These are phyloP conservation scores for Fusarium dimerum DNA, from an alignment of 2,329 filamentous ascomycete genomes.

Conservation along the genomic window DNA sequence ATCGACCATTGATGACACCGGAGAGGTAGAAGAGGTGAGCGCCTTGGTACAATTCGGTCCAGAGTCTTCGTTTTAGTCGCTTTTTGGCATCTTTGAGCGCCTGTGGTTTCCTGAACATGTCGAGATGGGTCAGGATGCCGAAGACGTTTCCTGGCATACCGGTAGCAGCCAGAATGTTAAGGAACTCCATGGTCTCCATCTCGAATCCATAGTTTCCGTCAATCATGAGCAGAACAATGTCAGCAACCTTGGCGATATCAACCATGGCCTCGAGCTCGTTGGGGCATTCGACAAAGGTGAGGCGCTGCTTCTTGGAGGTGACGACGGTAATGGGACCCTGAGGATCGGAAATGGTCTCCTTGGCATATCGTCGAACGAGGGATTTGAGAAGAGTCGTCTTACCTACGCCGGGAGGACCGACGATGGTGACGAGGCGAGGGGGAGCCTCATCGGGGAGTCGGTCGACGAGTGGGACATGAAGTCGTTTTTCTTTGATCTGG, in stretches of 20 bases:
- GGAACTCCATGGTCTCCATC: conserved; percentile 99
- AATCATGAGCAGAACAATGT: conserved; percentile 97
- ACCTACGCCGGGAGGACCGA: conserved; percentile 91
- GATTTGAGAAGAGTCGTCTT: conserved; percentile 97
- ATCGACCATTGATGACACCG: conserved; percentile 93
- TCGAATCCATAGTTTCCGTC: conserved; percentile 99
- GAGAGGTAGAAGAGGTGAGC: conserved; percentile 97
- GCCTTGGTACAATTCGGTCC: conserved; percentile 95
- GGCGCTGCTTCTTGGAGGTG: conserved; percentile 89
- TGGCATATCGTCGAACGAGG: conserved; percentile 89
- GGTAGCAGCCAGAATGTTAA: conserved; percentile 89
- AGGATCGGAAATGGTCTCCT: conserved; percentile 88
- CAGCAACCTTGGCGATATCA: conserved; percentile 93
- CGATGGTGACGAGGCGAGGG: conserved; percentile 88
- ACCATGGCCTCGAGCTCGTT: conserved; percentile 96
- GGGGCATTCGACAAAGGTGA: conserved; percentile 97
- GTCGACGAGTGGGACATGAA: conserved; percentile 96
- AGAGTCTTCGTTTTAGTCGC: conserved; percentile 89
- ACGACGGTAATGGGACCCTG: conserved; percentile 93
- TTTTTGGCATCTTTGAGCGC: conserved; percentile 94
- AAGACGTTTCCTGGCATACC: conserved; percentile 99
- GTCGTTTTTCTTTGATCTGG: conserved; percentile 88
- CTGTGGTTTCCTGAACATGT: conserved; percentile 92
- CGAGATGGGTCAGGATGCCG: conserved; percentile 92
- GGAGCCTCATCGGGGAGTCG: conserved; percentile 93